Evolutionary conservation across 2,329 filamentous ascomycete species (phyloP).

Genomic region (Colletotrichum sp.): DNA sequence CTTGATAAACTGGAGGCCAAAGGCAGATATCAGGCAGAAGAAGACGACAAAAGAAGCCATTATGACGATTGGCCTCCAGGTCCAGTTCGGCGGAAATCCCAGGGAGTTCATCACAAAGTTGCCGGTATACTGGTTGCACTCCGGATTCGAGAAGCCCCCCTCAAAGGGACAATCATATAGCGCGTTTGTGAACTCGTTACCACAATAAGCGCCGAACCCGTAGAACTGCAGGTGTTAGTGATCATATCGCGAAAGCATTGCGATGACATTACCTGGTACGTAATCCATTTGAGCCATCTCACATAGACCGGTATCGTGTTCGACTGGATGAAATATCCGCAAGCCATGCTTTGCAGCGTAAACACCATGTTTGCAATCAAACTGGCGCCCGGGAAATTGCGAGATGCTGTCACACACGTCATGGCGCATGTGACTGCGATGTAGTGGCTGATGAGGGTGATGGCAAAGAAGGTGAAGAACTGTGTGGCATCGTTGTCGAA

Average conservation of each 20-base stretch:
- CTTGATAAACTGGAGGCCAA: constrained; percentile 68
- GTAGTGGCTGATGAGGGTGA: constrained; percentile 74
- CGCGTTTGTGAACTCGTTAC: constrained; percentile 74
- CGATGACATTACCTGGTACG: constrained; percentile 53
- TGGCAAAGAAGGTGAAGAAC: constrained; percentile 75
- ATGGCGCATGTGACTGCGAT: constrained; percentile 76
- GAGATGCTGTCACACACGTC: constrained; percentile 66
- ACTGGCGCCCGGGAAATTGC: constrained; percentile 74
- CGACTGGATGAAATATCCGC: constrained; percentile 78
- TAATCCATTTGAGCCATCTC: constrained; percentile 76
- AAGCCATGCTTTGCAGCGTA: constrained; percentile 76
- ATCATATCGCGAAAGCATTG: constrained; percentile 26
- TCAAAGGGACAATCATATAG: constrained; percentile 76
- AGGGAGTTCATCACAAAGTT: constrained; percentile 72
- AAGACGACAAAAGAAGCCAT: constrained; percentile 66
- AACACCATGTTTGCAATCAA: constrained; percentile 75
- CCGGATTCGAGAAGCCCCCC: constrained; percentile 66
- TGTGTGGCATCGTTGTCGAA: constrained; percentile 67
- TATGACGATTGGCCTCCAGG: constrained; percentile 68
- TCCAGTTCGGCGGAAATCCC: constrained; percentile 71
- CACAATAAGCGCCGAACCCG: constrained; percentile 71
- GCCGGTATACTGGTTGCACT: constrained; percentile 73
- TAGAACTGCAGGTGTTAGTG: constrained; percentile 60
- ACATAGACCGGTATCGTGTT: constrained; percentile 78
- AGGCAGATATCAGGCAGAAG: constrained; percentile 64